Conservation (phyloP, 306 rosid species). For the Styphnolobium japonicum region DNA sequence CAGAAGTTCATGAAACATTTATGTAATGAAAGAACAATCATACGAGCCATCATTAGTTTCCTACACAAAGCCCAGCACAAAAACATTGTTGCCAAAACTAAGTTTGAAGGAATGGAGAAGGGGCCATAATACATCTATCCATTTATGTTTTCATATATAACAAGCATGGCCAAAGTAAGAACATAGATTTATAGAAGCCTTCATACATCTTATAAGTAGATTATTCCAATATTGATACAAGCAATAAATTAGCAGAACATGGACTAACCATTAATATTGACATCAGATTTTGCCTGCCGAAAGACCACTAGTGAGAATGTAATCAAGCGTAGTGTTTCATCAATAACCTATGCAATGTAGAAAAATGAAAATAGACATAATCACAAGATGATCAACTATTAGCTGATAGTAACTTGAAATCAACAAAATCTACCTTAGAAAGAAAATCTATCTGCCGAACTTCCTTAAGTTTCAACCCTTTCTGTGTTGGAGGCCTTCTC, state of each 20-base stretch:
- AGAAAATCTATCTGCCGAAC: constrained; percentile 56
- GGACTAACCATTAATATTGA: constrained; percentile 44
- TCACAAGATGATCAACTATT: background rate
- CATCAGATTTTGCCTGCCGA: constrained; percentile 57
- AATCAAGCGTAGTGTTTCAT: constrained; percentile 64
- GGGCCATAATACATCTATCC: too few relatives aligned
- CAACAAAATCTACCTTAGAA: constrained; percentile 36
- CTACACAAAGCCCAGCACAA: too few relatives aligned
- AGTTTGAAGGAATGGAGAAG: too few relatives aligned
- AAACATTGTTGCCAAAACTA: too few relatives aligned
- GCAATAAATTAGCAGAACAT: background rate
- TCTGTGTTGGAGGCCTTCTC: constrained; percentile 51
- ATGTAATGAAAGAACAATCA: background rate
- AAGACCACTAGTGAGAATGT: constrained; percentile 62
- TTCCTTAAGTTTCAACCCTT: constrained; percentile 50
- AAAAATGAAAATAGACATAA: background rate
- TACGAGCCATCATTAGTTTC: background rate
- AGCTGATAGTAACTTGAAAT: background rate
- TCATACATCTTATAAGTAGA: too few relatives aligned
- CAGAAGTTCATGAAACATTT: background rate
- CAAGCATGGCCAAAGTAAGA: too few relatives aligned
- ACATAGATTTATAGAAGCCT: too few relatives aligned
- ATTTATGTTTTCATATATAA: too few relatives aligned
- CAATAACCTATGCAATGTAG: constrained; percentile 50
- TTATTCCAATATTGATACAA: too few relatives aligned